Base-by-base conservation (phyloP, 257 asterid genomes). In the Fraxinus cuspidata region DNA sequence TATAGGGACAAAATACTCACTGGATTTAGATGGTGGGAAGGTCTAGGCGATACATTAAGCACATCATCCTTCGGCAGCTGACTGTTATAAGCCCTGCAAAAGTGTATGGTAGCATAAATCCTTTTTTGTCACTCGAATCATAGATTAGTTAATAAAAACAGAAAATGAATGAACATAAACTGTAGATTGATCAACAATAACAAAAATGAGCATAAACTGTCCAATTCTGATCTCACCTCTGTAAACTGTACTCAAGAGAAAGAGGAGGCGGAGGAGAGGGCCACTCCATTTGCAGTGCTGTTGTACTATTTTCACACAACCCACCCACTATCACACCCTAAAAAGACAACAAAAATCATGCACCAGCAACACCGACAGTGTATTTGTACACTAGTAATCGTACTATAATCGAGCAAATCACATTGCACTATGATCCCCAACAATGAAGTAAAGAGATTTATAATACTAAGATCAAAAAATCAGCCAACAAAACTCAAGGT, bases 11-110 rank as follows among this genome's bases (percentile, higher is more conserved):
- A 18, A 77, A 3, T 15, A 79, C 89, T 74, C 84, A 89, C 89
- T 71, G 69, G 81, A 63, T 56, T 71, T 32, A 70, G 70, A 74
- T 74, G 81, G 29, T 73, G 80, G 64, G 86, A 82, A 75, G 86
- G 83, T 35, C 66, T 74, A 3, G 92, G 90, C 49, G 94, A 88
- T 83, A 82, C 78, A 81, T 86, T 88, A 25, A 89, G 92, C n/a
- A 80, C 69, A 83, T 86, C 83, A 80, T 84, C 88, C 83, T 71
- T 68, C 9, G 60, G 44, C 77, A 84, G 81, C 81, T 74, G 78
- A 77, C 83, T 38, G 73, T 32, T 13, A 34, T 66, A 49, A 76
- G 23, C 68, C 69, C 12, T 51, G 25, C 66, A 44, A 11, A 73
- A 29, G 25, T n/a, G 68, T 25, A 69, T 19, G 2, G 56, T 3